A percentile compares a stretch with the other conserved stretches of the same genome.
phyloP scores from a whole-genome alignment of 192 early-diverging fungal species.

The Phlyctochytrium arcticum region DNA sequence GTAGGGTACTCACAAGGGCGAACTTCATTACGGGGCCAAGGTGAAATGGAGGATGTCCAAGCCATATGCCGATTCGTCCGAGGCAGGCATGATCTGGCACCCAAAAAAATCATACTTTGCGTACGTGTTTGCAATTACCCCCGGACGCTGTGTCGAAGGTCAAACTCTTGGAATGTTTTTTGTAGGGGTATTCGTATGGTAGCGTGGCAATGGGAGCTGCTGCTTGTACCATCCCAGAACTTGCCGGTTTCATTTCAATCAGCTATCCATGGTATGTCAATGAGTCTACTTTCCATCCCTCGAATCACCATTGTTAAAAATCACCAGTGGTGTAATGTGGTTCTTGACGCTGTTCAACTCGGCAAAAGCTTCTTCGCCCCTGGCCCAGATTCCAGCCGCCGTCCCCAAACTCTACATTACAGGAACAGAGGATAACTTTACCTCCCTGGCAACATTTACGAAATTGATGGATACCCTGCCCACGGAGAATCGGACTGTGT shows the following conservation, averaged over 20 bases:
- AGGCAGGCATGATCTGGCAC: neutral
- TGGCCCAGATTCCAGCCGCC: neutral
- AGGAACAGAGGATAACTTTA: conserved; percentile 30
- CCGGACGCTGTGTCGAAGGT: too few relatives aligned
- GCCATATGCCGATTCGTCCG: conserved; percentile 14
- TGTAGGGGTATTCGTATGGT: conserved; percentile 34
- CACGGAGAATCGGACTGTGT: conserved; percentile 8
- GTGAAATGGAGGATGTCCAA: conserved; percentile 27
- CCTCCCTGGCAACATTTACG: conserved; percentile 10
- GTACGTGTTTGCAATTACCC: too few relatives aligned
- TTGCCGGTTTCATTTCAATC: conserved; percentile 23
- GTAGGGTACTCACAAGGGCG: conserved; percentile 23
- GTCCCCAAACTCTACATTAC: conserved; percentile 28
- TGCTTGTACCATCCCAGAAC: conserved; percentile 8
- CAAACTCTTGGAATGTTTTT: too few relatives aligned
- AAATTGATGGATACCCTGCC: conserved; percentile 13
- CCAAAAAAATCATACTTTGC: conserved; percentile 9
- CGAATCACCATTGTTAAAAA: neutral
- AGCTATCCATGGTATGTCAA: conserved; percentile 25
- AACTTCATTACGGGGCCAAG: conserved; percentile 13
- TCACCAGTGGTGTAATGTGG: conserved; percentile 21
- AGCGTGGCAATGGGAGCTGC: conserved; percentile 7
- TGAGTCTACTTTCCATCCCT: neutral
- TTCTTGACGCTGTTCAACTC: conserved; percentile 25
- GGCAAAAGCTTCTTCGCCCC: neutral